Evolutionary conservation across 345 rosid genomes (phyloP).

Genomic region (Anastatica hierochuntica): DNA sequence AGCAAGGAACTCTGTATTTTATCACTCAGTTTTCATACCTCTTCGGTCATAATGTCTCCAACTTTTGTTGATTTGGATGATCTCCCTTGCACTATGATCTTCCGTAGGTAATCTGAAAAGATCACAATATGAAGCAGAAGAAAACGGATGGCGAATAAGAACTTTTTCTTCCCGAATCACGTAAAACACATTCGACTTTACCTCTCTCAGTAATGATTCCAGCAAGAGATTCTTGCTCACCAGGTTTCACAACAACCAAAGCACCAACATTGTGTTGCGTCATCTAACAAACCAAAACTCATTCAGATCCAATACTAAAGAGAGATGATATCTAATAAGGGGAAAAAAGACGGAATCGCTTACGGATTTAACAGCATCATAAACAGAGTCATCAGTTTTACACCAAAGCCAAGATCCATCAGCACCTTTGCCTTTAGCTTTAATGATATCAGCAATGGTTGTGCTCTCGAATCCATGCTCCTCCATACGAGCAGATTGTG

Average conservation of each 20-base stretch:
- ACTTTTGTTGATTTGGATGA: slow-evolving; percentile 97
- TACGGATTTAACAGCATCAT: slow-evolving; percentile 96
- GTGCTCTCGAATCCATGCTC: slow-evolving; percentile 95
- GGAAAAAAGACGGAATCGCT: background rate
- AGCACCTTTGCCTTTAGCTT: slow-evolving; percentile 70
- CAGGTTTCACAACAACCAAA: slow-evolving; percentile 87
- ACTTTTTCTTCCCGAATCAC: no score
- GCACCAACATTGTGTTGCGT: slow-evolving; percentile 98
- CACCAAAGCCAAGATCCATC: slow-evolving; percentile 99
- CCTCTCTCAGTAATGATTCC: slow-evolving; percentile 99
- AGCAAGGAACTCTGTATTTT: background rate
- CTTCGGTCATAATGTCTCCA: slow-evolving; percentile 99
- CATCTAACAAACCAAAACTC: slow-evolving; percentile 45
- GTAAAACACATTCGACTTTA: no score
- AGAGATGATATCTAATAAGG: background rate
- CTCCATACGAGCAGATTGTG: slow-evolving; percentile 61
- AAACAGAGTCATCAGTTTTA: slow-evolving; percentile 77
- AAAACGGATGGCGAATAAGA: no score
- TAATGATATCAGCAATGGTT: slow-evolving; percentile 66
- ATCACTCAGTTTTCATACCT: slow-evolving; percentile 35
- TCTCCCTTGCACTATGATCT: slow-evolving; percentile 96
- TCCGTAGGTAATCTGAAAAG: slow-evolving; percentile 68
- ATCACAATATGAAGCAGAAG: background rate
- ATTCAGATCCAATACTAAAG: background rate
- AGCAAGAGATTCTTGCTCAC: slow-evolving; percentile 78